phyloP scores from a whole-genome alignment of 192 early-diverging fungal genomes.

The Backusella parvicylindrica region DNA sequence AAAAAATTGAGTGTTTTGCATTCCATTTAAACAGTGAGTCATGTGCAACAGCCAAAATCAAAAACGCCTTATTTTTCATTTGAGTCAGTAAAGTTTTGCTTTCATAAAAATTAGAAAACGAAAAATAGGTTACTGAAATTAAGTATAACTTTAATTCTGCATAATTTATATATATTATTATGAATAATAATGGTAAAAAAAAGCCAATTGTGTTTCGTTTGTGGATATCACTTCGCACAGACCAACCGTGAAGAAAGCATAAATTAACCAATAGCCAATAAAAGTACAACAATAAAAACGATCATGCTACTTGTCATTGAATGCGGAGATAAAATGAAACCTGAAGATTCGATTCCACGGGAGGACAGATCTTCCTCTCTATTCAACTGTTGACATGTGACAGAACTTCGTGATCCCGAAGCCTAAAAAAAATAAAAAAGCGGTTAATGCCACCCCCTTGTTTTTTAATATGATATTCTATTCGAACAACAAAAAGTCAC shows the following conservation, averaged over 20 bases:
- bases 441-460: background rate
- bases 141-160: background rate
- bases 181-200: background rate
- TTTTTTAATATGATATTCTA: background rate
- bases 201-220: background rate
- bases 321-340: background rate
- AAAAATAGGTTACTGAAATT: background rate
- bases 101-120: background rate
- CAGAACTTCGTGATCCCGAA: background rate
- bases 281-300: background rate
- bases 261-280: background rate
- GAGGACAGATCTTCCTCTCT: background rate
- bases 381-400: background rate
- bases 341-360: background rate
- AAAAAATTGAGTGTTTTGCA: background rate
- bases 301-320: background rate
- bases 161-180: background rate
- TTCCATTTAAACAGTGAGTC: background rate
- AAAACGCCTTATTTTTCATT: background rate
- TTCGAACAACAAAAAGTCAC: background rate
- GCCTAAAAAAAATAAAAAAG: background rate
- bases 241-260: background rate
- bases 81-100: background rate
- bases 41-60: background rate
- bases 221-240: background rate